Evolutionary conservation across 2,329 filamentous ascomycete genomes (phyloP), one percentile per base, ranked within the genome.

Genomic region (Colletotrichum viniferum): DNA sequence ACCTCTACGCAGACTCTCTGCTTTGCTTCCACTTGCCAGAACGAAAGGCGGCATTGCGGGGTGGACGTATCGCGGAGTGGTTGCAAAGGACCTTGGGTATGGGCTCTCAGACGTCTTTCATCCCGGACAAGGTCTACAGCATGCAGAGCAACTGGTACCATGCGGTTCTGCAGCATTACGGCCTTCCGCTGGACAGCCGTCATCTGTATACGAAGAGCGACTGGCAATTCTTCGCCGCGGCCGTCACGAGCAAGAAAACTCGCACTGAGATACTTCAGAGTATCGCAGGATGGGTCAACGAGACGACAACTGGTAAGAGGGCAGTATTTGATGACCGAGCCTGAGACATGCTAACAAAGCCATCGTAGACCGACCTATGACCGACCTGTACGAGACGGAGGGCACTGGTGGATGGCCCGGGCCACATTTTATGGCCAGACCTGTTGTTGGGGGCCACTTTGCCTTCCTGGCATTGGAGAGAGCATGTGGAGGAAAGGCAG

Each of bases 211-310:
- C 95, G 38, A 98, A 98, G 85, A 95, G 93, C 34, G 95, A 98
- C 84, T 98, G 95, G 95, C 93, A 97, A 79, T 96, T 97, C 82
- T 96, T 97, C 83, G 94, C 95, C 1, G 95, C 95, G 62, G 94
- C 95, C 3, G 93, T 97, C 7, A 91, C 94, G 5, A 92, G 92
- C 78, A 90, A 90, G 81, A 85, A 88, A 73, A 94, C 94, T 2
- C 90, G 95, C 69, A 88, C 89, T 4, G 91, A 94, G 81, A 95
- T 97, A 66, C 85, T 97, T 43, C 89, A 95, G 75, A 90, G 91
- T 21, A 93, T 97, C 55, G 94, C 94, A 1, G 87, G 86, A 71
- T 98, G 95, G 95, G 88, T 98, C 74, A 97, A 97, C 80, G 94
- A 97, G 84, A 97, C 95, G 1, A 87, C 84, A 21, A 96, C 92